Evolutionary conservation across 2,329 filamentous ascomycete genomes (phyloP), one percentile per base, ranked within the genome.

Genomic region (Phialocephala subalpina): DNA sequence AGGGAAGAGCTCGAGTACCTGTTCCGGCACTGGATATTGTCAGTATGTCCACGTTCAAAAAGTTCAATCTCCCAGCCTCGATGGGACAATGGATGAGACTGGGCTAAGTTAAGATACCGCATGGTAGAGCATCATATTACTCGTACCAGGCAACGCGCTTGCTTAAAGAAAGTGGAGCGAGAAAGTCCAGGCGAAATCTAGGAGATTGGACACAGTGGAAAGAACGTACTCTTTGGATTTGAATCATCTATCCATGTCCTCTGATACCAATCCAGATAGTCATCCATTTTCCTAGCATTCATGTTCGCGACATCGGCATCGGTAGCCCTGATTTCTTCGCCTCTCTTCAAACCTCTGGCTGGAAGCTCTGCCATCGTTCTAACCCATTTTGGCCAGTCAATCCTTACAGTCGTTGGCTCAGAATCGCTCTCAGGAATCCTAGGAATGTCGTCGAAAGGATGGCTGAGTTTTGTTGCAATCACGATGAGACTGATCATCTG

Each of bases 211-310:
- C 4, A 33, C 29, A 25, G n/a, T 20, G 60, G 58, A 42, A 29
- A 40, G 22, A 33, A 64, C 71, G 75, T 78, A 78, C 79, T 77
- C 68, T 77, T 79, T 14, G 77, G 72, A 53, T 79, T 76, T 20
- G 73, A 77, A 63, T 84, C 81, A 67, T 82, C 81, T 55, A 87
- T 77, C 82, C 88, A 92, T 53, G 84, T 90, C 64, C 84, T 83
- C 74, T 92, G 88, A 75, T 92, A 94, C 89, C 91, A 96, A 77
- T 93, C 87, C 78, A 97, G 83, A 73, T 94, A 95, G 66, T 91
- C 86, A 73, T 94, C 91, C 42, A 95, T 80, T 68, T 91, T 84
- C 25, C 83, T 79, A 5, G 82, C 79, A 2, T 80, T 82, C 86
- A 94, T 89, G 1, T 80, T 76, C 47, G 89, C 83, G 9, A 92